phyloP scores from a whole-genome alignment of 257 asterid species.

The Salvia miltiorrhiza region DNA sequence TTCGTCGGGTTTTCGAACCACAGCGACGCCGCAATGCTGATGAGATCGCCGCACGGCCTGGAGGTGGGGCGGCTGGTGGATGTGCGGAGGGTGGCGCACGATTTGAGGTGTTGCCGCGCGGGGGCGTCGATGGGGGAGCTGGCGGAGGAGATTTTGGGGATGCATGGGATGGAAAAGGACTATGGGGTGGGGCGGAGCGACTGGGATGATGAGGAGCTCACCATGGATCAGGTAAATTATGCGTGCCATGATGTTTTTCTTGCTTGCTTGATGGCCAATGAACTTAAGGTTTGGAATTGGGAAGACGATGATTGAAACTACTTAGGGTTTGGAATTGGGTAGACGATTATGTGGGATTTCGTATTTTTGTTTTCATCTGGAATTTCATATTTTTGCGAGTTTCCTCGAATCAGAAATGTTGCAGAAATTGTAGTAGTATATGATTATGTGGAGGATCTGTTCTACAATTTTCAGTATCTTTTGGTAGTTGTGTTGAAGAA shows the following conservation, averaged over 20 bases:
- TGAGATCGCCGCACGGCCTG: not conserved
- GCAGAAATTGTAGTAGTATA: too few species aligned
- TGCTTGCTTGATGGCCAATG: not conserved
- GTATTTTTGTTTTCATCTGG: too few species aligned
- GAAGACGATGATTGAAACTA: not conserved
- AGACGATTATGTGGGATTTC: not conserved
- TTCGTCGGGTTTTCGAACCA: slow-evolving; percentile 17
- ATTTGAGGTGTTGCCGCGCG: too few species aligned
- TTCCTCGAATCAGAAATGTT: too few species aligned
- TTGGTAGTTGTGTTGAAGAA: too few species aligned
- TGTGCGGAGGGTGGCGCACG: too few species aligned
- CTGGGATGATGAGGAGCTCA: slow-evolving; percentile 13
- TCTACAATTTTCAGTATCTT: too few species aligned
- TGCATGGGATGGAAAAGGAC: slow-evolving; percentile 5
- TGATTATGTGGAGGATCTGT: too few species aligned
- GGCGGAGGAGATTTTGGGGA: slow-evolving; percentile 23
- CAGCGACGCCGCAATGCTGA: slow-evolving; percentile 14
- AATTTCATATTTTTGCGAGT: too few species aligned
- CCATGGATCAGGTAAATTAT: too few species aligned
- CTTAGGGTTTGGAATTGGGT: slow-evolving; percentile 19
- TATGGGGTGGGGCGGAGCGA: slow-evolving; percentile 12
- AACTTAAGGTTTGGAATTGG: slow-evolving; percentile 18
- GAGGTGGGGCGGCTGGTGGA: too few species aligned
- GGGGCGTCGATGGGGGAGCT: too few species aligned
- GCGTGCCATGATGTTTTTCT: slow-evolving; percentile 24